Conservation (phyloP, 768 basidiomycete genomes). For the Dacryopinax spathularia region DNA sequence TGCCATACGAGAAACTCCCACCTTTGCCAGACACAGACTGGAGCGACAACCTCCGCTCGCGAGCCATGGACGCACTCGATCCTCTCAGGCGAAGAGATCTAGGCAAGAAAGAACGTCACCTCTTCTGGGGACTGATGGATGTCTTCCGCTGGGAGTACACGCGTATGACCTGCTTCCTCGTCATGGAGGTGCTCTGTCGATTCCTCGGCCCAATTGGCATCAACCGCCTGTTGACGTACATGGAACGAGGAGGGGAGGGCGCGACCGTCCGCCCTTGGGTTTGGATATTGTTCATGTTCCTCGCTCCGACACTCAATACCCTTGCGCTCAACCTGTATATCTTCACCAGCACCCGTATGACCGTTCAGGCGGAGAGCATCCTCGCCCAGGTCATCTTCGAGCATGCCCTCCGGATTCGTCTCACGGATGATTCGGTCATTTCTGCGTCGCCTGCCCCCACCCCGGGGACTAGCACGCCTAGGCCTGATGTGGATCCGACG, state of each 20-base stretch:
- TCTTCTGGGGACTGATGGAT: not conserved
- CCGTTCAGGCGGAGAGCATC: constrained; percentile 23
- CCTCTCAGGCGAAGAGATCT: constrained; percentile 10
- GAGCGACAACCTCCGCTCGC: constrained; percentile 20
- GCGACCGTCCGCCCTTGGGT: not conserved
- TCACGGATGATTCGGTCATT: constrained; percentile 20
- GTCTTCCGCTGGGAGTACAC: not conserved
- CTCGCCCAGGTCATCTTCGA: constrained; percentile 25
- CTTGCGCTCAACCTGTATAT: not conserved
- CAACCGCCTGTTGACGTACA: constrained; percentile 15
- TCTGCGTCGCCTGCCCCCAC: constrained; percentile 1
- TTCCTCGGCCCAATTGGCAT: constrained; percentile 1
- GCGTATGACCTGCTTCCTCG: not conserved
- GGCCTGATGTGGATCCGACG: not conserved
- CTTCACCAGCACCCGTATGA: constrained; percentile 14
- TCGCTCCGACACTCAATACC: not conserved
- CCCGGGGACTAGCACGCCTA: not conserved
- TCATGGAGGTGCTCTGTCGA: not conserved
- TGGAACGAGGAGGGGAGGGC: not conserved
- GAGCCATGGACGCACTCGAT: constrained; percentile 21
- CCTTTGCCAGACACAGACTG: constrained; percentile 26
- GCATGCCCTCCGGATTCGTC: constrained; percentile 24
- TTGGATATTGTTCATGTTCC: not conserved
- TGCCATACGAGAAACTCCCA: constrained; percentile 24
- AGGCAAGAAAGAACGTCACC: not conserved